These are phyloP conservation scores for Mucor plumbeus DNA, from an alignment of 371 early-diverging fungal genomes.

Conservation along the genomic window DNA sequence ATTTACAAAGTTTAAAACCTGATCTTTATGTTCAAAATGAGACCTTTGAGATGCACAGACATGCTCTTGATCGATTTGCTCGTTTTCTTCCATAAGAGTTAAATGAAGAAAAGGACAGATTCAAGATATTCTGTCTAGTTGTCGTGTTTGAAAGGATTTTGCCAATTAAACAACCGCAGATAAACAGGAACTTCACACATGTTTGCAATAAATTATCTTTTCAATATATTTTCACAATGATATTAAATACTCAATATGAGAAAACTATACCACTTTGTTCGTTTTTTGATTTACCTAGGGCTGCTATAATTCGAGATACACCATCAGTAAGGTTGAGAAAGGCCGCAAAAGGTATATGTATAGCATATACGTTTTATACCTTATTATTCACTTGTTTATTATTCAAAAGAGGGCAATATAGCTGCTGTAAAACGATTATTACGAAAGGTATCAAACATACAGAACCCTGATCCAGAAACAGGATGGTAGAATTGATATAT, in stretches of 20 bases:
- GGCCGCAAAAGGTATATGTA: slow-evolving; percentile 45
- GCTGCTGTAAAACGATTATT: slow-evolving; percentile 53
- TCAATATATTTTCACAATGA: not conserved
- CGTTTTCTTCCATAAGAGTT: slow-evolving; percentile 18
- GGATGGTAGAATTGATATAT: slow-evolving; percentile 37
- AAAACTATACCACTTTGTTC: slow-evolving; percentile 26
- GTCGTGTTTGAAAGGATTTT: not conserved
- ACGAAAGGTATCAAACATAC: slow-evolving; percentile 51
- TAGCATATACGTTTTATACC: not conserved
- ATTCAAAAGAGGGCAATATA: slow-evolving; percentile 49
- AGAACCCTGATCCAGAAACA: slow-evolving; percentile 56
- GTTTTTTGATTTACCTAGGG: slow-evolving; percentile 52
- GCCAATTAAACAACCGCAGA: not conserved
- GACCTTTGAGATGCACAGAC: slow-evolving; percentile 34
- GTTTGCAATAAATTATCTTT: not conserved
- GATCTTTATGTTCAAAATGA: slow-evolving; percentile 49
- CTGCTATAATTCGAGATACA: slow-evolving; percentile 48
- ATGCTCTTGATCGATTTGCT: slow-evolving; percentile 14
- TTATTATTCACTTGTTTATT: not conserved
- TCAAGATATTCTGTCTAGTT: not conserved
- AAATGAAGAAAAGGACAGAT: not conserved
- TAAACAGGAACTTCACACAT: slow-evolving; percentile 1
- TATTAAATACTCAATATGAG: slow-evolving; percentile 17
- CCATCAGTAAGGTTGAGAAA: slow-evolving; percentile 47
- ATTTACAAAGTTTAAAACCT: slow-evolving; percentile 18